Evolutionary conservation across 768 basidiomycete species (phyloP).

Genomic region (Psilocybe cyanescens): DNA sequence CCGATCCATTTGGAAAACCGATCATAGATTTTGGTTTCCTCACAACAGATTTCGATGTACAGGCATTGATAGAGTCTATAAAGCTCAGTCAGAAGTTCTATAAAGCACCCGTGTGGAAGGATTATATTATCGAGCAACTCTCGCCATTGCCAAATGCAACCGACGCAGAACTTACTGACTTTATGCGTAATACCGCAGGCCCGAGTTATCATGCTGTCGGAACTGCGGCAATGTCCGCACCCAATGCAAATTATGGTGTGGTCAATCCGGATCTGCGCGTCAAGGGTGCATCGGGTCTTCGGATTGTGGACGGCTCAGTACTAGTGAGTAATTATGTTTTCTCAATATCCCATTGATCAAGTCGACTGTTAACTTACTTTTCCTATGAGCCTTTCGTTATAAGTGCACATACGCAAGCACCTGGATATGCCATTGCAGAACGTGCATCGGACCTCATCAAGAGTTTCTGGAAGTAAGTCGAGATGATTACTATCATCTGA

Average conservation of each 20-base stretch:
- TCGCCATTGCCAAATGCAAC: not conserved
- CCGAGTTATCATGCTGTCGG: not conserved
- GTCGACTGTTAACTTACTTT: too few relatives aligned
- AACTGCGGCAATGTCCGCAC: not conserved
- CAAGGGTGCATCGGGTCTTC: not conserved
- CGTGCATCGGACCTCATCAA: too few relatives aligned
- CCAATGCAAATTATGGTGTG: not conserved
- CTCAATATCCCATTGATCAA: too few relatives aligned
- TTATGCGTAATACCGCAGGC: not conserved
- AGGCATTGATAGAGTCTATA: not conserved
- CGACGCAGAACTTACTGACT: not conserved
- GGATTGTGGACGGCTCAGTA: not conserved
- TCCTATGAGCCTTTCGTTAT: too few relatives aligned
- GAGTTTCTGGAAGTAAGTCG: too few relatives aligned
- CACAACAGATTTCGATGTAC: not conserved
- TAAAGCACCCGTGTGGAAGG: not conserved
- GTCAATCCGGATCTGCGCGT: not conserved
- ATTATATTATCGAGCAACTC: not conserved
- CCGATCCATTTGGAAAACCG: not conserved
- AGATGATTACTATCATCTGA: too few relatives aligned
- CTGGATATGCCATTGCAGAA: too few relatives aligned
- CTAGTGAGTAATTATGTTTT: not conserved
- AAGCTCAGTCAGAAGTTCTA: not conserved
- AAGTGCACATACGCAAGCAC: too few relatives aligned
- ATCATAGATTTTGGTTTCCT: constrained; percentile 2